phyloP scores from a whole-genome alignment of 2,329 filamentous ascomycete genomes.

The Trichoderma harzianum region DNA sequence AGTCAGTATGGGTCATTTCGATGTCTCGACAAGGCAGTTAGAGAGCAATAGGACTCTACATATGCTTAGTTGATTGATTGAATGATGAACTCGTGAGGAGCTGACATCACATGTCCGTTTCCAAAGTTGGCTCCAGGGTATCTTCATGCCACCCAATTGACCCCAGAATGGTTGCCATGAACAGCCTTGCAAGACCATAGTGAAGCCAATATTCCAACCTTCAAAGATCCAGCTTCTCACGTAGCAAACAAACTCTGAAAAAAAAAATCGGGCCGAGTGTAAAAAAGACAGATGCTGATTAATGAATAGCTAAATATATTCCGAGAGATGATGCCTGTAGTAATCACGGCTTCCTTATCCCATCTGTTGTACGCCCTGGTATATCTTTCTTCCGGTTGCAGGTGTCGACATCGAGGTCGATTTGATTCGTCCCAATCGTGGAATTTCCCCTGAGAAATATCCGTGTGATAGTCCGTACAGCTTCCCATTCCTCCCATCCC shows the following conservation, averaged over 20 bases:
- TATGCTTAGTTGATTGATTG: not conserved
- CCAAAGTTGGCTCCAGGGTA: not conserved
- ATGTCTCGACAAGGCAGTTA: not conserved
- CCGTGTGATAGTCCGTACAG: not conserved
- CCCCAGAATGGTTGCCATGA: not conserved
- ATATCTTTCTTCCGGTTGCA: not conserved
- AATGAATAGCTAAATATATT: slow-evolving; percentile 1
- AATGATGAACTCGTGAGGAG: not conserved
- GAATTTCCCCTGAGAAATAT: not conserved
- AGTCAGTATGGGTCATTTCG: not conserved
- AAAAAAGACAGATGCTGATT: not conserved
- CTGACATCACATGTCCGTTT: not conserved
- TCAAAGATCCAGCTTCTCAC: not conserved
- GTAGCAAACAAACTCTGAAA: not conserved
- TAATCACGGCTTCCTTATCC: not conserved
- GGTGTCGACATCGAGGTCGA: not conserved
- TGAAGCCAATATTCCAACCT: not conserved
- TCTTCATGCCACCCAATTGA: not conserved
- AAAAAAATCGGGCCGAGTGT: not conserved
- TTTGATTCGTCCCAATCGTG: not conserved
- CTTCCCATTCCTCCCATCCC: not conserved
- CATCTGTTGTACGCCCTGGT: not conserved
- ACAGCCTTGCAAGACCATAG: not conserved
- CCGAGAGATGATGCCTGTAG: not conserved
- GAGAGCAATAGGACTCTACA: not conserved